Evolutionary conservation across 2,329 filamentous ascomycete genomes (phyloP), one percentile per base, ranked within the genome.

Genomic region (Cladosporium halotolerans): DNA sequence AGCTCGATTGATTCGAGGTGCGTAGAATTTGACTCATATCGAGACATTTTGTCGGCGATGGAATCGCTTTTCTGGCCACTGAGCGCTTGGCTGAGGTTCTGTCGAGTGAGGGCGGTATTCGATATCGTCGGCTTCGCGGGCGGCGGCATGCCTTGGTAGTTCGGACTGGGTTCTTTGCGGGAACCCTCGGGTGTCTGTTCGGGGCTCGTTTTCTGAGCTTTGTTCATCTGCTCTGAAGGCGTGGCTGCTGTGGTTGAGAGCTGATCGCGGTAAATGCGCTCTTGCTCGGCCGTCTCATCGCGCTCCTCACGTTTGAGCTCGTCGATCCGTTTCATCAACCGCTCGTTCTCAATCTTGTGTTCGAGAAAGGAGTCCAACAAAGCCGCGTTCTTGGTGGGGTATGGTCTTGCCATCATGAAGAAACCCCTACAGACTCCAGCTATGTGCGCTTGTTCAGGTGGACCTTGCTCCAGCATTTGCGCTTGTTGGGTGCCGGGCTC

Each of bases 281-380:
- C 79, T 48, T 82, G 79, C 54, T 83, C 80, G 55, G 87, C 85
- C 13, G 79, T 78, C 56, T 95, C 91, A 52, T 91, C 88, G 53
- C 85, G 83, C 68, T 96, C 92, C 69, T 96, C 92, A 57, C 81
- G 80, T 61, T 88, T 88, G 52, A 96, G 76, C 70, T 95, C 89
- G 14, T 86, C 84, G 57, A 97, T 95, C 41, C 89, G 83, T 62
- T 89, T 86, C 63, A 83, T 84, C 45, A 97, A 72, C 4, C 91
- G 82, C 73, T 96, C 90, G 64, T 96, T 96, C 69, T 96, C 92
- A 52, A 96, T 92, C 71, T 96, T 96, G 73, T 96, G 91, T 68
- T 97, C 92, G 28, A 97, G 77, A 64, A 96, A 96, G 0, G 90
- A 95, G 71, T 97, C 91, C 16, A 96, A 77, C 9, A 96, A 77